A percentile compares a stretch with the other conserved stretches of the same genome.
Evolutionary conservation across 2,329 filamentous ascomycete genomes (phyloP).

Genomic region (Fusarium sp.): DNA sequence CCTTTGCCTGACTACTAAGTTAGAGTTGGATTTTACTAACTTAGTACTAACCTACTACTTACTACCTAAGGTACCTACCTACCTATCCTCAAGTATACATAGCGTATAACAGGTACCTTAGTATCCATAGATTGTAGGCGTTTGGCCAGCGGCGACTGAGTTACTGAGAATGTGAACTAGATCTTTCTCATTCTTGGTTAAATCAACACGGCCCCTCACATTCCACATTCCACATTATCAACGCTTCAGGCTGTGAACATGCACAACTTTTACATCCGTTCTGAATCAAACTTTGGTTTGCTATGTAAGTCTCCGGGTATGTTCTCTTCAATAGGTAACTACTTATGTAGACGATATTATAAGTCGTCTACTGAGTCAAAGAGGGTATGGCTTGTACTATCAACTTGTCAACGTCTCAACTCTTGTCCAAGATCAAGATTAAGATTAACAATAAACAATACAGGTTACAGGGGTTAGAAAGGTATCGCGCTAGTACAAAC

Average conservation of each 20-base stretch:
- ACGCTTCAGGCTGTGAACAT: not conserved
- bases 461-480: no score
- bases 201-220: slow-evolving; percentile 22
- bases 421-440: not conserved
- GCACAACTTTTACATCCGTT: slow-evolving; percentile 15
- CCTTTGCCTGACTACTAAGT: not conserved
- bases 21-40: no score
- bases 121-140: no score
- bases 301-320: not conserved
- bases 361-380: not conserved
- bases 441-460: not conserved
- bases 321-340: not conserved
- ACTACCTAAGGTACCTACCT: no score
- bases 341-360: not conserved
- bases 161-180: not conserved
- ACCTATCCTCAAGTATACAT: no score
- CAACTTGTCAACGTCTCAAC: no score
- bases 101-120: no score
- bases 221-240: slow-evolving; percentile 29
- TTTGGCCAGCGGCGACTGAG: not conserved
- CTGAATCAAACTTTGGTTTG: slow-evolving; percentile 2
- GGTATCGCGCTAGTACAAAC: no score
- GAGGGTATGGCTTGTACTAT: not conserved
- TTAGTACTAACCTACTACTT: no score
- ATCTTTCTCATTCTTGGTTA: slow-evolving; percentile 7